Evolutionary conservation across 345 rosid genomes (phyloP), one percentile per base, ranked within the genome.

Genomic region (Eucalyptus curtisii): DNA sequence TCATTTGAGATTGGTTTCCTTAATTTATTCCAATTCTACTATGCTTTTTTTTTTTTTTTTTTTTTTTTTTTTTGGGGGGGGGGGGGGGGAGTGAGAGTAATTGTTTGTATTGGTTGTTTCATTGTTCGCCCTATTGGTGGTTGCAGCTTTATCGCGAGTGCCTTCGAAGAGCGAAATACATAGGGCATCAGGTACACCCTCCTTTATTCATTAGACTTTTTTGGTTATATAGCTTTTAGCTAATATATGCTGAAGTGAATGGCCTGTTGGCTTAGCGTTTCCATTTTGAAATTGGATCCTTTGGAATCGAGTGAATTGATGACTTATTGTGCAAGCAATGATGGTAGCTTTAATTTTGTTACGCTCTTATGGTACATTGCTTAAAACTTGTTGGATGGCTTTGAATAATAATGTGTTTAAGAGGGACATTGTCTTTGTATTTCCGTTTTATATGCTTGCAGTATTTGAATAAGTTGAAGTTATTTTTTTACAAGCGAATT

Each of bases 111-210:
- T 87, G 13, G 80, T 88, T 37, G 33, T 49, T 31, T n/a, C 31
- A 33, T 76, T 76, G 47, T 76, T 76, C 5, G 82, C 82, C 82
- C 82, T 20, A 37, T 76, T 76, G 82, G 57, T 84, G 27, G 37
- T 89, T 88, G 90, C 93, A 98, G 99, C 95, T 98, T 91, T 98
- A 98, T 82, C 96, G 98, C 30, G 99, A 97, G 90, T 98, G 99
- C 91, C 99, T 98, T 92, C 95, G 99, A 88, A 92, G 99, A 92
- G 99, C 99, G 55, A 97, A 94, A 92, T 96, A 93, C 88, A 87
- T 98, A 86, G 99, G 99, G 88, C 96, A 94, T 88, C 90, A 92
- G 95, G 99, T 96, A 91, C 64, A 42, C 80, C 85, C 66, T 24
- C 55, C 33, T 66, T 66, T 37, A 49, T 64, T 20, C 85, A 42